Evolutionary conservation across 1,139 yeast genomes (phyloP), one percentile per base, ranked within the genome.

Genomic region (Hyphopichia khmerensis): DNA sequence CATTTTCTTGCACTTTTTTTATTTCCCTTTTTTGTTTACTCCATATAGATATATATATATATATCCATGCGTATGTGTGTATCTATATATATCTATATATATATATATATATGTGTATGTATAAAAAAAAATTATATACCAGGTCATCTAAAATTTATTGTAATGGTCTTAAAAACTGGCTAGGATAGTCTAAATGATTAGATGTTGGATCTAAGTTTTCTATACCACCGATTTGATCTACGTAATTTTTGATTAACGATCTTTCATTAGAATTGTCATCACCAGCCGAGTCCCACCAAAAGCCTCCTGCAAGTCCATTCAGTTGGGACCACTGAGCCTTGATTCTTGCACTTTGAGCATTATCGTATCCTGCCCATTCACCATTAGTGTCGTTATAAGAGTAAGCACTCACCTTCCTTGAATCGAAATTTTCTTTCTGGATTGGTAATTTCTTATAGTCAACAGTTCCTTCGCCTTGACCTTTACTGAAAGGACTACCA

Each of bases 251-350:
- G 5, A 82, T 57, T 32, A 80, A 57, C 1, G 79, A 72, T 34
- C 68, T 55, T 0, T 57, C 47, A 1, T 55, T 51, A 26, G 65
- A 55, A 1, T 43, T 33, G 36, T 56, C 48, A 55, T 89, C 96
- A 0, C 96, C 96, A 42, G 84, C 74, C 0, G 96, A 84, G 55
- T 90, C 96, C 98, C 98, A 93, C 84, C 89, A 90, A 82, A 93
- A 83, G 0, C 88, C 96, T 1, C 98, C 98, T 0, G 84, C 95
- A 9, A 89, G 66, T 0, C 66, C 55, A 6, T 69, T 65, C 37
- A 63, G 55, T 23, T 49, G 52, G 8, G 84, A 79, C 52, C 79
- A 90, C 26, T 66, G 56, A 0, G 90, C 91, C 58, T 93, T 93
- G 23, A 59, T 56, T 9, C 62, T 55, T 1, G 78, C 78, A 1